These are phyloP conservation scores for Rosellinia necatrix DNA, from an alignment of 2,329 filamentous ascomycete genomes.

Conservation along the genomic window DNA sequence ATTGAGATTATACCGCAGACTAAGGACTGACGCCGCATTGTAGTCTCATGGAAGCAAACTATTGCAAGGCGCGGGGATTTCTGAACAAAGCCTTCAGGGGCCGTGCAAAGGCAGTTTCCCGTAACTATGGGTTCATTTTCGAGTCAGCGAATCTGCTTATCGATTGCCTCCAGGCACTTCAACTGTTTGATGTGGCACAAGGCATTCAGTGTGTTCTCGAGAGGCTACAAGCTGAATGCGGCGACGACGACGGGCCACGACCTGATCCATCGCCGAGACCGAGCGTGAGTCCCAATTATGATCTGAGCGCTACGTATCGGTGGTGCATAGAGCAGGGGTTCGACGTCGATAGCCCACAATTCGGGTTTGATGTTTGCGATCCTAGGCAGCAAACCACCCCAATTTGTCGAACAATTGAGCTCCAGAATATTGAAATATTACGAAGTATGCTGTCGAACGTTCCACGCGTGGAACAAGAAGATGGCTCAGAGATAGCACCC, in stretches of 20 bases:
- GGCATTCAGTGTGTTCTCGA: slow-evolving; percentile 36
- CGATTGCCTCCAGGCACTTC: slow-evolving; percentile 30
- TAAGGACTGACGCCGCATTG: too few relatives aligned
- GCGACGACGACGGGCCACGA: not conserved
- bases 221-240: slow-evolving; percentile 7
- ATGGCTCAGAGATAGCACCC: slow-evolving; percentile 33
- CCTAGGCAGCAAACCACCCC: slow-evolving; percentile 30
- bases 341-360: slow-evolving; percentile 31
- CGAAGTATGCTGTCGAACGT: slow-evolving; percentile 34
- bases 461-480: slow-evolving; percentile 31
- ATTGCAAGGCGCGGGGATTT: slow-evolving; percentile 26
- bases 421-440: slow-evolving; percentile 34
- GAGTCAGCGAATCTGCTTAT: slow-evolving; percentile 37
- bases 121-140: slow-evolving; percentile 23
- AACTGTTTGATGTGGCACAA: slow-evolving; percentile 35
- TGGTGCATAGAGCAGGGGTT: slow-evolving; percentile 40
- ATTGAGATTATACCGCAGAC: too few relatives aligned
- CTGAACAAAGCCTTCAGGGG: slow-evolving; percentile 32
- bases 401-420: slow-evolving; percentile 34
- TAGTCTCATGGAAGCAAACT: slow-evolving; percentile 13
- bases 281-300: slow-evolving; percentile 9
- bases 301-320: slow-evolving; percentile 26
- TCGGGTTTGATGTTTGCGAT: slow-evolving; percentile 35
- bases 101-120: slow-evolving; percentile 27
- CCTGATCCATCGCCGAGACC: slow-evolving; percentile 6